Evolutionary conservation across 352 stramenopile species (phyloP).

Genomic region (Pythium pectinolyticum): DNA sequence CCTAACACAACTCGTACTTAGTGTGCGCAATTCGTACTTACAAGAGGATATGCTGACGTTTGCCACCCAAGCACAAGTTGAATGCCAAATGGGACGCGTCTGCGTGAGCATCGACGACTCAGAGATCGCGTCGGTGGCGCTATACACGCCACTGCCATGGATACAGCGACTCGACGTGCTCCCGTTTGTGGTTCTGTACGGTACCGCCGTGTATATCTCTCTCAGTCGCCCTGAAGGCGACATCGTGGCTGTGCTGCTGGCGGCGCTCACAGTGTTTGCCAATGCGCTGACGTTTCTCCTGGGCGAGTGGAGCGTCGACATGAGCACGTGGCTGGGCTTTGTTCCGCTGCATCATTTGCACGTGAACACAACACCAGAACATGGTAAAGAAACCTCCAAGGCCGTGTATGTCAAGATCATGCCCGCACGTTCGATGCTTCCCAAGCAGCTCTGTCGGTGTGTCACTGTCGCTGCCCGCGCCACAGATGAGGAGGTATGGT

Average conservation of each 20-base stretch:
- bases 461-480: constrained; percentile 20
- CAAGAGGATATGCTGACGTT: constrained; percentile 1
- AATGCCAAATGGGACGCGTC: constrained; percentile 18
- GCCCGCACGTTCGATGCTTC: constrained; percentile 46
- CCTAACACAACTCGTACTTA: constrained; percentile 38
- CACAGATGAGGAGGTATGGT: constrained; percentile 8
- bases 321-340: constrained; percentile 40
- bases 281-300: constrained; percentile 60
- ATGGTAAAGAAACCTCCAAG: too few relatives aligned
- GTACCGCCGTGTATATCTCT: constrained; percentile 37
- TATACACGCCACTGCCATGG: constrained; percentile 66
- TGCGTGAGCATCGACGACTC: constrained; percentile 49
- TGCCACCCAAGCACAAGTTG: too few relatives aligned
- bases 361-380: neutral
- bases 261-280: constrained; percentile 42
- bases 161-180: constrained; percentile 51
- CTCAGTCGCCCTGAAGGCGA: constrained; percentile 33
- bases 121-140: constrained; percentile 49
- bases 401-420: constrained; percentile 52
- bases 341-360: constrained; percentile 18
- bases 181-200: constrained; percentile 45
- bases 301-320: constrained; percentile 55
- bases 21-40: constrained; percentile 25
- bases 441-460: constrained; percentile 58
- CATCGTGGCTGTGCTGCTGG: constrained; percentile 44